phyloP scores from a whole-genome alignment of 2,329 filamentous ascomycete species.

The Fusarium scirpi region DNA sequence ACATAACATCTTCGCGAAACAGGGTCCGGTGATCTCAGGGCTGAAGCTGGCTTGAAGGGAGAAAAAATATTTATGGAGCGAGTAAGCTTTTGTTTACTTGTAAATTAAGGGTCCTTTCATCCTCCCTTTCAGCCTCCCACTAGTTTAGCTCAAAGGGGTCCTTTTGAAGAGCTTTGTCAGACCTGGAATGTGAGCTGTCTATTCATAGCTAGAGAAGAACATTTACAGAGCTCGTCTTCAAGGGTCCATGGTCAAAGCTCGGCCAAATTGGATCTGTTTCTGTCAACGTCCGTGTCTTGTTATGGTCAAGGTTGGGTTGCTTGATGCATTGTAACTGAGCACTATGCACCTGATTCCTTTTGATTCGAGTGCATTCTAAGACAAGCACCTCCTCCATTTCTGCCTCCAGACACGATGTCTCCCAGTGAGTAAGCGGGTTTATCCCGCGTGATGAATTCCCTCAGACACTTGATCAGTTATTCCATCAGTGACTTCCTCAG shows the following conservation, averaged over 20 bases:
- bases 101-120: constrained; percentile 14
- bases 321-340: constrained; percentile 27
- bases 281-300: constrained; percentile 1
- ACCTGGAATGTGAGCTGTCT: constrained; percentile 4
- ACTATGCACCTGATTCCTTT: constrained; percentile 30
- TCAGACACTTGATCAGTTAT: constrained; percentile 15
- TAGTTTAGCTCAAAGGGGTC: constrained; percentile 4
- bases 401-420: neutral
- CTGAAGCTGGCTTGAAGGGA: constrained; percentile 9
- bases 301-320: neutral
- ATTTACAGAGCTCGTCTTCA: neutral
- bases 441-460: neutral
- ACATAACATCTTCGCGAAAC: constrained; percentile 2
- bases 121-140: neutral
- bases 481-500: constrained; percentile 22
- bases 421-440: neutral
- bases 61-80: constrained; percentile 13
- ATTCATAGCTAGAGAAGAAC: neutral
- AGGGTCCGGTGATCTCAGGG: constrained; percentile 12
- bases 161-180: constrained; percentile 17
- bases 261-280: constrained; percentile 11
- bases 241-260: constrained; percentile 12
- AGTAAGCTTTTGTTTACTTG: constrained; percentile 8
- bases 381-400: neutral
- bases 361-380: constrained; percentile 14